phyloP scores from a whole-genome alignment of 140 eudicot species.

The Flaveria floridana region DNA sequence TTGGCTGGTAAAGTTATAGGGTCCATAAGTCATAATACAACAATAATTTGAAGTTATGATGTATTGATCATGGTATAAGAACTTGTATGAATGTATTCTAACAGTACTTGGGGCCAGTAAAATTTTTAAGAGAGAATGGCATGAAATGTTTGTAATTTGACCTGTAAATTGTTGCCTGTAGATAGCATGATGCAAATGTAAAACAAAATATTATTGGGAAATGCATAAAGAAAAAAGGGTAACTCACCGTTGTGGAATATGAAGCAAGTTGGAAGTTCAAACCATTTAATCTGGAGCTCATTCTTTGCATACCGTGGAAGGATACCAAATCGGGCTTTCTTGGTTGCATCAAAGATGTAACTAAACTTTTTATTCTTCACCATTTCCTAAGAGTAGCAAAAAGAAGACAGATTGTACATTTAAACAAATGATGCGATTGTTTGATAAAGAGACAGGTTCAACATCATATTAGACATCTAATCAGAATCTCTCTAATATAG shows the following conservation, averaged over 20 bases:
- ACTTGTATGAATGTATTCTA: too few relatives aligned
- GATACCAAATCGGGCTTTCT: constrained; percentile 85
- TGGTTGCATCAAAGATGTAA: constrained; percentile 63
- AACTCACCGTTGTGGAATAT: constrained; percentile 85
- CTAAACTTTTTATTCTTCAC: constrained; percentile 66
- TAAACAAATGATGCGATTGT: neutral
- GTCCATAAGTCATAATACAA: constrained; percentile 3
- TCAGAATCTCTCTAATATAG: too few relatives aligned
- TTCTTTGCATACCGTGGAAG: constrained; percentile 95
- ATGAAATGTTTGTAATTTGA: too few relatives aligned
- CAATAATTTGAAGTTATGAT: neutral
- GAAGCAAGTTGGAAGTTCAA: constrained; percentile 95
- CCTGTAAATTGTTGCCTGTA: too few relatives aligned
- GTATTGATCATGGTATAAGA: neutral
- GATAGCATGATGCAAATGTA: neutral
- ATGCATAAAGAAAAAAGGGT: neutral
- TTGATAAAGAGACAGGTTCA: neutral
- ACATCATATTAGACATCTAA: too few relatives aligned
- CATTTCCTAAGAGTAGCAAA: constrained; percentile 64
- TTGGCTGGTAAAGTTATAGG: constrained; percentile 54
- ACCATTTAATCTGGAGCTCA: constrained; percentile 80
- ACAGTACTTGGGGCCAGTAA: too few relatives aligned
- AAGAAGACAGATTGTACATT: neutral
- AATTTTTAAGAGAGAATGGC: too few relatives aligned
- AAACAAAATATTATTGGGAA: too few relatives aligned